Evolutionary conservation across 83 land plant genomes (phyloP), one percentile per base, ranked within the genome.

Genomic region (Isoetes engelmannii): DNA sequence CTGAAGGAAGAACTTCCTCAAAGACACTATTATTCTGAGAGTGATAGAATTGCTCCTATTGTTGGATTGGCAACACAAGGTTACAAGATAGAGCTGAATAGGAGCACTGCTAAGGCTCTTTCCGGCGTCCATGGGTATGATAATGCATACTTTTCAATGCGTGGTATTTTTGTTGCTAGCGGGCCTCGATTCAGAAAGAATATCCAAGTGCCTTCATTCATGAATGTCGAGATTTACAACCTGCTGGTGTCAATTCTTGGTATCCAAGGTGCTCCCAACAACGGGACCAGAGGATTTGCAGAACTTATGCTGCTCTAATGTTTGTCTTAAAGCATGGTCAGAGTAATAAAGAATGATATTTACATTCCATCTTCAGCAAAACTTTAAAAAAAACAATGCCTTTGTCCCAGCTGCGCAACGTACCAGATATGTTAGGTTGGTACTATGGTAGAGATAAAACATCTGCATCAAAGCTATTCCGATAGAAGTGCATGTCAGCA

Each of bases 91-190:
- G 90, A 86, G 71, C 77, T 61, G 75, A 87, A 80, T 72, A 79
- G 83, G 20, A 64, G 81, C 7, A 73, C 69, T 50, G 47, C 61
- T 9, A 61, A 72, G 17, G 86, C 84, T 60, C 90, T 92, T 73
- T 95, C 86, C 21, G 98, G 92, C 15, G 83, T 87, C 9, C 96
- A 93, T 80, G 98, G 98, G 0, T 93, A 93, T 73, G 98, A 93
- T 57, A 93, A 93, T 73, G 79, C 80, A 7, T 70, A 74, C 55
- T 83, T 84, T 65, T 92, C 94, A 6, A 93, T 89, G 95, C 83
- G 89, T 65, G 80, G 88, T 49, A 87, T 93, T 18, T 93, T 93
- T 70, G 60, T 93, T 51, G 98, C 75, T 28, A 87, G 82, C 69
- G 96, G 98, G n/a, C 98, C 98, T 46, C 86, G 74, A 51, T 89